Conservation (phyloP, 495 filamentous ascomycete genomes). For the Neurospora sp. region DNA sequence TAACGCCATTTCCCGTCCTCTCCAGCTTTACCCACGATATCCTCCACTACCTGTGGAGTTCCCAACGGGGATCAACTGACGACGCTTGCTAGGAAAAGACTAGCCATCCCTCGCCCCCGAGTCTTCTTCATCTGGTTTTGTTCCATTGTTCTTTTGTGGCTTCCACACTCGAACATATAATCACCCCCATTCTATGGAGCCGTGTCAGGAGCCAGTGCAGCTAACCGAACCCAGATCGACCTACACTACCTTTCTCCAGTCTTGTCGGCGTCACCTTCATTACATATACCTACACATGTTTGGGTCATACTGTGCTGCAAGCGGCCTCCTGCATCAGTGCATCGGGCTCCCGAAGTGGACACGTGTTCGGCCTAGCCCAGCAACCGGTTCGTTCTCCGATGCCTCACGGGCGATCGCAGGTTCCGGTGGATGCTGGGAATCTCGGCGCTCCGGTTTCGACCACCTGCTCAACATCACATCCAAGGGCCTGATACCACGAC, state of each 20-base stretch:
- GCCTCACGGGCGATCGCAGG: background rate
- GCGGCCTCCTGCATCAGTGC: background rate
- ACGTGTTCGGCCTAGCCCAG: background rate
- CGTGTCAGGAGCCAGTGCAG: background rate
- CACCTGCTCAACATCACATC: background rate
- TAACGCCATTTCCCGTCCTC: background rate
- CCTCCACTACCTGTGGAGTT: background rate
- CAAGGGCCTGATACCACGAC: background rate
- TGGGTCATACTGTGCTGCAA: background rate
- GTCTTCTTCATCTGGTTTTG: background rate
- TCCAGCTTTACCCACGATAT: background rate
- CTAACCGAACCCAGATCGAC: background rate
- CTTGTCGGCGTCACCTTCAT: background rate
- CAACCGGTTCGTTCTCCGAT: background rate
- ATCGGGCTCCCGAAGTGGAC: background rate
- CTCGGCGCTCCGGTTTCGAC: background rate
- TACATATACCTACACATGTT: background rate
- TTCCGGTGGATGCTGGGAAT: background rate
- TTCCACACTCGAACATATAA: background rate
- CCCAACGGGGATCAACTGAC: background rate
- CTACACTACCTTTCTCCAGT: background rate
- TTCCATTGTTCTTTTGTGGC: background rate
- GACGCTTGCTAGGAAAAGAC: background rate
- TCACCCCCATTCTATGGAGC: background rate
- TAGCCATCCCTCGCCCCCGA: background rate